These are phyloP conservation scores for Ganoderma lingzhi DNA, from an alignment of 1,284 basidiomycete genomes.

Conservation along the genomic window DNA sequence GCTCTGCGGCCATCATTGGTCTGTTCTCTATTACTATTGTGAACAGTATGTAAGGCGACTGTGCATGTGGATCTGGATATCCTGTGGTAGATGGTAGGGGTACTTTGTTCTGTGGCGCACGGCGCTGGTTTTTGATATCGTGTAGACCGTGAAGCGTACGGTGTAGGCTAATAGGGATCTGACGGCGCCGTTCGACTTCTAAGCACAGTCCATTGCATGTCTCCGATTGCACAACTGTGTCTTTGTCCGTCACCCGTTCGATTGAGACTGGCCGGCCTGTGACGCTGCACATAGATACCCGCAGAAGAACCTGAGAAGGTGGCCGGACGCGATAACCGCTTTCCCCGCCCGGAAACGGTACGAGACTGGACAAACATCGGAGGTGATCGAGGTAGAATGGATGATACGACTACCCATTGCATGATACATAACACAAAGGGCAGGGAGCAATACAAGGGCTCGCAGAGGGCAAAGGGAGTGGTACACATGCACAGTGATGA, in stretches of 20 bases:
- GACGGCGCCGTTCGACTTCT: conserved; percentile 8
- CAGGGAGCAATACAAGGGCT: conserved; percentile 30
- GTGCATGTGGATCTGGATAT: background rate
- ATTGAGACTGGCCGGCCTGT: background rate
- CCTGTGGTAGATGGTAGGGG: background rate
- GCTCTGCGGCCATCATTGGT: conserved; percentile 56
- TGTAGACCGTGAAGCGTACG: background rate
- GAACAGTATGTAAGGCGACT: conserved; percentile 51
- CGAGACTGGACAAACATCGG: conserved; percentile 8
- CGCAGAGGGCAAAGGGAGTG: conserved; percentile 27
- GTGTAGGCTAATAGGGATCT: conserved; percentile 5
- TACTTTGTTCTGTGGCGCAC: background rate
- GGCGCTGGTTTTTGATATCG: background rate
- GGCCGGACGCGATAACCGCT: background rate
- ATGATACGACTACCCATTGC: conserved; percentile 33
- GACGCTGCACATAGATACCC: background rate
- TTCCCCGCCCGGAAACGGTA: background rate
- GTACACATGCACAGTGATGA: conserved; percentile 33
- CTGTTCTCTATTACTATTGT: conserved; percentile 55
- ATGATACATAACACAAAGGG: conserved; percentile 23
- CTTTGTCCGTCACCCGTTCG: background rate
- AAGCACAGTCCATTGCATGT: background rate
- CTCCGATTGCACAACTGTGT: background rate
- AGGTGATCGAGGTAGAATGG: conserved; percentile 26
- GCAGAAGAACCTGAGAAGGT: background rate